A percentile compares a stretch with the other conserved stretches of the same genome.
Conservation (phyloP, 345 rosid species). For the Salix viminalis region DNA sequence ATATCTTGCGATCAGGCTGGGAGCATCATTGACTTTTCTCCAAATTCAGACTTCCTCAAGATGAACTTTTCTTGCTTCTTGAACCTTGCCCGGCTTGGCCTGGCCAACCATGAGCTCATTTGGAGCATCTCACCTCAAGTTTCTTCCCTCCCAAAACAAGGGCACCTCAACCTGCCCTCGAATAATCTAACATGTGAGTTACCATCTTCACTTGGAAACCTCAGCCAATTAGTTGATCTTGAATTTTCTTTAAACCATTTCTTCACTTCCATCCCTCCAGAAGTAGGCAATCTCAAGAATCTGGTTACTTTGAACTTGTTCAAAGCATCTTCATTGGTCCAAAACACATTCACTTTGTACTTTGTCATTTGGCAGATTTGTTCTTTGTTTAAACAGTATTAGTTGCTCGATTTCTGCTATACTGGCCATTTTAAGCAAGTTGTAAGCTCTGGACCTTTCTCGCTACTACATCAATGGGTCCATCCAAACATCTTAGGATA, state of each 20-base stretch:
- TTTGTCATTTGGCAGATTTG: background rate
- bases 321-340: background rate
- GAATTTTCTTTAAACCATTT: background rate
- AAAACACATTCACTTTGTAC: background rate
- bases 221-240: background rate
- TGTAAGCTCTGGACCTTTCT: background rate
- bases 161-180: background rate
- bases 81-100: background rate
- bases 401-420: background rate
- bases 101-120: background rate
- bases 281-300: background rate
- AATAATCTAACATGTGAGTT: constrained; percentile 7
- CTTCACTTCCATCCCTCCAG: background rate
- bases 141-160: constrained; percentile 6
- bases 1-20: background rate
- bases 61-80: constrained; percentile 17
- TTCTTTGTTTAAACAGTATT: background rate
- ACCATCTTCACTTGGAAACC: constrained; percentile 1
- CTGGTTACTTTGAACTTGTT: background rate
- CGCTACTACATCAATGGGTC: background rate
- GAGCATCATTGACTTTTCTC: background rate
- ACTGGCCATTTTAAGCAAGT: background rate
- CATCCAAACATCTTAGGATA: background rate
- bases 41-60: background rate
- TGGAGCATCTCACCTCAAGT: constrained; percentile 11